phyloP scores from a whole-genome alignment of 371 early-diverging fungal genomes.

The Mortierella sp. region DNA sequence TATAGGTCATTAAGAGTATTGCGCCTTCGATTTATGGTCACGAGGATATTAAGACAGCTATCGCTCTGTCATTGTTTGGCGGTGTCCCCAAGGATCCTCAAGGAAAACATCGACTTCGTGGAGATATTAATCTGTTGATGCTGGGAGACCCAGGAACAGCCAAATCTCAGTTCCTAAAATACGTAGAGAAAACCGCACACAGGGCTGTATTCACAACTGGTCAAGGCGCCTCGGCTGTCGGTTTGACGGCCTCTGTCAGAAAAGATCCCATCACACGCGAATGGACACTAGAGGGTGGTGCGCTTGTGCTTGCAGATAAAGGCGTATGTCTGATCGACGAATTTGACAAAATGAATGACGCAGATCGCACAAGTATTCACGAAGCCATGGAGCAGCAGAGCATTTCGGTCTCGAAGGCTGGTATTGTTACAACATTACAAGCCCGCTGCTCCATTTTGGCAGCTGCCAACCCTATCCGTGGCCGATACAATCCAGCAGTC shows the following conservation, averaged over 20 bases:
- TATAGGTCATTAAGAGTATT: conserved; percentile 92
- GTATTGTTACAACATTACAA: conserved; percentile 96
- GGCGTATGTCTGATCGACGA: conserved; percentile 99
- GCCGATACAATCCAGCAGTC: conserved; percentile 96
- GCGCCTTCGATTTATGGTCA: conserved; percentile 99
- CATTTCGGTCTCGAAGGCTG: conserved; percentile 99
- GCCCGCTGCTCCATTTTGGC: conserved; percentile 98
- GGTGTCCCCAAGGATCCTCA: conserved; percentile 96
- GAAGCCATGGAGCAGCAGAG: conserved; percentile 99
- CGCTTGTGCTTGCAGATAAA: conserved; percentile 98
- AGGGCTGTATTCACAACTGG: conserved; percentile 99
- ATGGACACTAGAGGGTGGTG: conserved; percentile 99
- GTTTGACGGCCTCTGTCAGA: conserved; percentile 98
- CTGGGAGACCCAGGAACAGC: conserved; percentile 99
- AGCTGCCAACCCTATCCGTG: conserved; percentile 99
- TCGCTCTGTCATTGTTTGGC: conserved; percentile 97
- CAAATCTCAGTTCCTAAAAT: conserved; percentile 99
- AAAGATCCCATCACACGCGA: conserved; percentile 98
- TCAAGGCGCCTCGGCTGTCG: conserved; percentile 99
- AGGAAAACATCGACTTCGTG: conserved; percentile 95
- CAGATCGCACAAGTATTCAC: conserved; percentile 96
- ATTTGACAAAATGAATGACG: conserved; percentile 99
- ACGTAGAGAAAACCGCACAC: conserved; percentile 95
- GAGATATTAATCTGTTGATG: conserved; percentile 99
- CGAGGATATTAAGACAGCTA: conserved; percentile 96